Percentiles rank a stretch among this genome's conserved stretches.
Evolutionary conservation across 2,329 filamentous ascomycete species (phyloP).

Genomic region (Akanthomyces dipterigenus): DNA sequence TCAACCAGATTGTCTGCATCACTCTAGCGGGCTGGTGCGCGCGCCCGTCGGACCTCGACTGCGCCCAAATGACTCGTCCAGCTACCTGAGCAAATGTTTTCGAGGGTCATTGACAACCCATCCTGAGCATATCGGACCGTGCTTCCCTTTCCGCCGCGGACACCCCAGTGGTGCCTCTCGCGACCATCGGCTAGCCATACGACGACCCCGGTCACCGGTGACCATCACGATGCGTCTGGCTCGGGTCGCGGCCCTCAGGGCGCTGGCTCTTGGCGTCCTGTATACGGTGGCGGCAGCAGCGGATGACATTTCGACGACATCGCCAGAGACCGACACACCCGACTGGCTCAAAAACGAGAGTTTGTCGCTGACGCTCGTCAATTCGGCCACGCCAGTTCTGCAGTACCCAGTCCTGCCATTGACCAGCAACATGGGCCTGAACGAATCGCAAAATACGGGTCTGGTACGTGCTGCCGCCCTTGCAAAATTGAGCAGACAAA

Average conservation of each 20-base stretch:
- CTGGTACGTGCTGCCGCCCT: conserved; percentile 26
- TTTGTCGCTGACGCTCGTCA: conserved; percentile 34
- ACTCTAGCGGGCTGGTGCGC: neutral
- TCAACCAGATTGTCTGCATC: neutral
- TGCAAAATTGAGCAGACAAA: neutral
- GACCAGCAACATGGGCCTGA: conserved; percentile 35
- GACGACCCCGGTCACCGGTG: neutral
- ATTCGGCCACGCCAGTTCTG: conserved; percentile 21
- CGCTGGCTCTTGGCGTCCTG: neutral
- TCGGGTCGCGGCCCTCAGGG: neutral
- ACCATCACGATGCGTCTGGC: neutral
- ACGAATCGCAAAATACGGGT: conserved; percentile 29
- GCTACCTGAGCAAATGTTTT: neutral
- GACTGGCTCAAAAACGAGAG: conserved; percentile 32
- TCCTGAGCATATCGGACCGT: neutral
- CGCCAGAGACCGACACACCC: conserved; percentile 28
- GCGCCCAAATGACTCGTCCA: neutral
- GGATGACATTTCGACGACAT: conserved; percentile 28
- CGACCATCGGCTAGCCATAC: neutral
- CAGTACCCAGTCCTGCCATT: conserved; percentile 40
- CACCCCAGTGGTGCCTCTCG: neutral
- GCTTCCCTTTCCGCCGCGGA: neutral
- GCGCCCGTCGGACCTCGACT: neutral
- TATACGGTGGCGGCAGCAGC: conserved; percentile 16
- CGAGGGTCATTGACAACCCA: neutral